phyloP scores from a whole-genome alignment of 352 stramenopile genomes.

The Aphanomyces invadans region DNA sequence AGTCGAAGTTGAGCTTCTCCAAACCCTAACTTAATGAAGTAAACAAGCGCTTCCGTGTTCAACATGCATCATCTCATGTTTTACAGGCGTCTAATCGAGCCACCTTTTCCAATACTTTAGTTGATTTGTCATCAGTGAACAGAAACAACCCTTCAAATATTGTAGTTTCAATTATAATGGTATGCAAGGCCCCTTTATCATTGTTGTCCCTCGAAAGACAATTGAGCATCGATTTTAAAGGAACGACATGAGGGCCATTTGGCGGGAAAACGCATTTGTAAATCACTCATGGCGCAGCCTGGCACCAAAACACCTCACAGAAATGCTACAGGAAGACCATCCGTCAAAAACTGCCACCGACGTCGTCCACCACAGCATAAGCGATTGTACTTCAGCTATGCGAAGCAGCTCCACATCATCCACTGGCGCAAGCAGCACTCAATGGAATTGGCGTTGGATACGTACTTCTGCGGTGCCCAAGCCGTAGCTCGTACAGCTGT shows the following conservation, averaged over 20 bases:
- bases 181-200: neutral
- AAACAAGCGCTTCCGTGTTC: no score
- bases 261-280: neutral
- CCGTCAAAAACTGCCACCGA: neutral
- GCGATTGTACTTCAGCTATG: neutral
- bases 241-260: neutral
- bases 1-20: no score
- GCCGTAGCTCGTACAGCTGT: neutral
- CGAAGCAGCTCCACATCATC: neutral
- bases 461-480: neutral
- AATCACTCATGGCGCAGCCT: no score
- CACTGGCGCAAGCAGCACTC: neutral
- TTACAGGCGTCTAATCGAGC: no score
- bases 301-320: neutral
- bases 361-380: neutral
- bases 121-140: neutral
- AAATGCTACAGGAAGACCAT: neutral
- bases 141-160: neutral
- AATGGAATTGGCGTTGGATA: neutral
- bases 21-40: no score
- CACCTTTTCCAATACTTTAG: no score
- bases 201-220: neutral
- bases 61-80: no score
- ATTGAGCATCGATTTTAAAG: neutral
- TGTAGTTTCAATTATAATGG: neutral